phyloP scores from a whole-genome alignment of 306 rosid genomes.

The Nissolia schottii region DNA sequence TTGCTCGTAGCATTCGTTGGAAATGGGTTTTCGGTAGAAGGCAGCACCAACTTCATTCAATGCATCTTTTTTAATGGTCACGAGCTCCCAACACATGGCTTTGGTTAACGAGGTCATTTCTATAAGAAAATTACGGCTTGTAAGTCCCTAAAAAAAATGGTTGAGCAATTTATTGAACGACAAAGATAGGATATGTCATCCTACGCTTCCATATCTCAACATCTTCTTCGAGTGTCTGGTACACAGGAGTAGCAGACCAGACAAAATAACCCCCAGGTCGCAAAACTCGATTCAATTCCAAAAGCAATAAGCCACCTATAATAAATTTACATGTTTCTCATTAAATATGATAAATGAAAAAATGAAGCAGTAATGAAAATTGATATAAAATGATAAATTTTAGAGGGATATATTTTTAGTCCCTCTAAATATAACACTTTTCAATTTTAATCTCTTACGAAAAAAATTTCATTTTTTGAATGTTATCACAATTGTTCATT shows the following conservation, averaged over 20 bases:
- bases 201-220: slow-evolving; percentile 65
- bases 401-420: too few relatives aligned
- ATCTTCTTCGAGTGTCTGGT: slow-evolving; percentile 62
- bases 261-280: slow-evolving; percentile 79
- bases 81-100: slow-evolving; percentile 88
- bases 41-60: slow-evolving; percentile 64
- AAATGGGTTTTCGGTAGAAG: slow-evolving; percentile 59
- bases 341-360: background rate
- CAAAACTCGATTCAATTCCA: slow-evolving; percentile 69
- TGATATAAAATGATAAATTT: background rate
- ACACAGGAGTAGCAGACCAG: slow-evolving; percentile 85
- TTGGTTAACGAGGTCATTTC: slow-evolving; percentile 59
- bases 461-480: too few relatives aligned
- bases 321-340: background rate
- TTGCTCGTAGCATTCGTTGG: slow-evolving; percentile 63
- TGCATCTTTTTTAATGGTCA: slow-evolving; percentile 53
- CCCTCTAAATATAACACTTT: too few relatives aligned
- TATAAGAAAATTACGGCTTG: slow-evolving; percentile 6
- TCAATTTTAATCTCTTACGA: too few relatives aligned
- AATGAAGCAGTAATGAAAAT: background rate
- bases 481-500: too few relatives aligned
- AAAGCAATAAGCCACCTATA: slow-evolving; percentile 66
- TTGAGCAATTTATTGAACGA: background rate
- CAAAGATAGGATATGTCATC: background rate
- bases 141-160: background rate